Percentiles rank a stretch among this genome's conserved stretches.
Conservation (phyloP, 108 stramenopile genomes). For the Skeletonema marinoi region DNA sequence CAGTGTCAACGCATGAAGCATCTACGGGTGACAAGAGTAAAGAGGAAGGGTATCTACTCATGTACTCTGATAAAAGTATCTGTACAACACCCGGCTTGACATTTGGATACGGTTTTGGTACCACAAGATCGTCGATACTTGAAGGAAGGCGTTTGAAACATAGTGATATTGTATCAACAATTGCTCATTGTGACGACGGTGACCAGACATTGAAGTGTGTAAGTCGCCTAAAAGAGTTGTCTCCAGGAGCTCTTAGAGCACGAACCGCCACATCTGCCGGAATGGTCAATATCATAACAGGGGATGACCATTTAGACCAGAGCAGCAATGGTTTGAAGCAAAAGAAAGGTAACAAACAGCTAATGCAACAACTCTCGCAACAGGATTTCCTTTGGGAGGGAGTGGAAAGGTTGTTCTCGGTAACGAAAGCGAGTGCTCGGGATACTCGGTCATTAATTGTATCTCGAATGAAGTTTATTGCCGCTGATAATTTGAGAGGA, state of each 20-base stretch:
- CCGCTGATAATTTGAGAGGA: slow-evolving; percentile 59
- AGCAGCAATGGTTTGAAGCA: slow-evolving; percentile 12
- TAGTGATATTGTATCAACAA: slow-evolving; percentile 36
- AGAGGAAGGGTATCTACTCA: slow-evolving; percentile 31
- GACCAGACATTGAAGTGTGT: slow-evolving; percentile 28
- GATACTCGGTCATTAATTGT: slow-evolving; percentile 30
- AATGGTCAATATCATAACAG: slow-evolving; percentile 66
- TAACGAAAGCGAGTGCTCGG: slow-evolving; percentile 18
- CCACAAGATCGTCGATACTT: slow-evolving; percentile 19
- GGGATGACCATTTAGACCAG: slow-evolving; percentile 12
- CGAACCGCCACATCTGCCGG: slow-evolving; percentile 80
- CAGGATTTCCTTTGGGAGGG: slow-evolving; percentile 46
- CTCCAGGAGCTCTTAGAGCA: slow-evolving; percentile 67
- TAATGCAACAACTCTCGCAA: slow-evolving; percentile 29
- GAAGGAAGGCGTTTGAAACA: slow-evolving; percentile 29
- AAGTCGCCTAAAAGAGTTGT: slow-evolving; percentile 15
- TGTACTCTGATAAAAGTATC: slow-evolving; percentile 27
- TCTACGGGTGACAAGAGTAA: not conserved
- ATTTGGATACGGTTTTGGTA: slow-evolving; percentile 50
- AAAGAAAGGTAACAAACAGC: slow-evolving; percentile 10
- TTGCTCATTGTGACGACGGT: slow-evolving; percentile 21
- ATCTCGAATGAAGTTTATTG: slow-evolving; percentile 52
- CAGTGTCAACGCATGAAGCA: slow-evolving; percentile 9
- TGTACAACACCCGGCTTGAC: slow-evolving; percentile 76
- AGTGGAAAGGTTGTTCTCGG: slow-evolving; percentile 20